These are phyloP conservation scores for Penicillium fuscoglaucum DNA, from an alignment of 2,329 filamentous ascomycete species.

Conservation along the genomic window DNA sequence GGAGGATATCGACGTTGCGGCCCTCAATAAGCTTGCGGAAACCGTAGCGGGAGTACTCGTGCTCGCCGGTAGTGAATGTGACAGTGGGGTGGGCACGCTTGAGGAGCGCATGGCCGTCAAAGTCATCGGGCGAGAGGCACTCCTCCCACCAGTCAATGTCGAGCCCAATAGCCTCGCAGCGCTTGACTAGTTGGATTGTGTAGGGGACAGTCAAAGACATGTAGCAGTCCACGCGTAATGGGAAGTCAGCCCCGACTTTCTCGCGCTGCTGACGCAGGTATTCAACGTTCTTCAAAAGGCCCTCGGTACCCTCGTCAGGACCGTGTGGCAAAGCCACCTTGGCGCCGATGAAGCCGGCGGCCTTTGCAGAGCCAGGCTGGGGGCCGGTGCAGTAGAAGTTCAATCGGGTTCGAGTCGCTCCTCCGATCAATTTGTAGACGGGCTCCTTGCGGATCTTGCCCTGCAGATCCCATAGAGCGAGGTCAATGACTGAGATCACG, in stretches of 20 bases:
- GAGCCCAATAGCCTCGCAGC: conserved; percentile 73
- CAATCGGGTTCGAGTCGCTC: conserved; percentile 78
- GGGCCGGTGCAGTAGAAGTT: conserved; percentile 96
- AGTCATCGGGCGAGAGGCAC: conserved; percentile 86
- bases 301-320: conserved; percentile 79
- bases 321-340: conserved; percentile 91
- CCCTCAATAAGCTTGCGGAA: conserved; percentile 93
- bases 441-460: conserved; percentile 91
- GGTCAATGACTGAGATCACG: conserved; percentile 90
- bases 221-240: conserved; percentile 94
- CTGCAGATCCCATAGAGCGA: conserved; percentile 88
- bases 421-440: conserved; percentile 91
- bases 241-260: conserved; percentile 83
- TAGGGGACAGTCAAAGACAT: conserved; percentile 94
- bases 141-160: conserved; percentile 98
- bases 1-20: conserved; percentile 89
- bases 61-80: conserved; percentile 95
- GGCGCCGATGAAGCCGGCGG: conserved; percentile 85
- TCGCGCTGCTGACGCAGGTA: conserved; percentile 84
- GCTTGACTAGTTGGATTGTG: conserved; percentile 86
- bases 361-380: conserved; percentile 74
- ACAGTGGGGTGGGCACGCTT: conserved; percentile 86
- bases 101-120: conserved; percentile 83
- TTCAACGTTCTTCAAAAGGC: conserved; percentile 84
- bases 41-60: conserved; percentile 91